Percentiles rank a stretch among this genome's conserved stretches.
Conservation (phyloP, 2,329 filamentous ascomycete species). For the Talaromyces sp. region DNA sequence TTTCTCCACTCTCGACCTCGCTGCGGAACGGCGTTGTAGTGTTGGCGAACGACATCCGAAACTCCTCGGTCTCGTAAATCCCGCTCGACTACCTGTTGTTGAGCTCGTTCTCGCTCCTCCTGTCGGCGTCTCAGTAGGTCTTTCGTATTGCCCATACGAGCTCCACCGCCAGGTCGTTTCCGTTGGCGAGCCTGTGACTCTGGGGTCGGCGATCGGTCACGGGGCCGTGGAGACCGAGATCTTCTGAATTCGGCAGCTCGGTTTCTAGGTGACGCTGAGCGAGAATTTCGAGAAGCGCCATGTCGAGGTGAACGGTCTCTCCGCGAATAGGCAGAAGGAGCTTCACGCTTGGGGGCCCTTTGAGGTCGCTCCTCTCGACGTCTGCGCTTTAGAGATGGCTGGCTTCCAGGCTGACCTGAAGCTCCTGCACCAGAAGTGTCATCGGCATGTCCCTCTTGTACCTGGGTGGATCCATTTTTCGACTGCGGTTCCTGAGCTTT, state of each 20-base stretch:
- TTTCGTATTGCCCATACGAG: conserved; percentile 34
- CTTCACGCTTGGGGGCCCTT: conserved; percentile 31
- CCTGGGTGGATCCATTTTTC: not conserved
- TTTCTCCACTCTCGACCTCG: conserved; percentile 90
- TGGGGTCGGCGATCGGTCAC: conserved; percentile 38
- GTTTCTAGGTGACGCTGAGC: conserved; percentile 14
- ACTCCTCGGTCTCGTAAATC: conserved; percentile 52
- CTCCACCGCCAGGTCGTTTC: conserved; percentile 44
- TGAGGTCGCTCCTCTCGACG: conserved; percentile 16
- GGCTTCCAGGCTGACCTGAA: conserved; percentile 13
- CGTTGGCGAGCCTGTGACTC: conserved; percentile 36
- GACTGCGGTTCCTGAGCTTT: not conserved
- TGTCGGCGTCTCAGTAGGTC: conserved; percentile 38
- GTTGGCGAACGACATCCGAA: conserved; percentile 82
- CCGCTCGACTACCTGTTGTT: conserved; percentile 33
- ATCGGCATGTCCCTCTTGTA: conserved; percentile 18
- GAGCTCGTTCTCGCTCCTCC: conserved; percentile 41
- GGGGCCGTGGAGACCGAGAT: conserved; percentile 38
- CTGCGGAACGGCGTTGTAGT: conserved; percentile 95
- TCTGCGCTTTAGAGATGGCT: conserved; percentile 8
- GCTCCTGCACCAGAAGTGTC: conserved; percentile 21
- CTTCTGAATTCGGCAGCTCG: conserved; percentile 26
- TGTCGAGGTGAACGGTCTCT: conserved; percentile 29
- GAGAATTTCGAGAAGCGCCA: conserved; percentile 7
- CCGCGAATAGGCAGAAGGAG: conserved; percentile 37